phyloP scores from a whole-genome alignment of 805 yeast genomes.

The Ogataea glucozyma region DNA sequence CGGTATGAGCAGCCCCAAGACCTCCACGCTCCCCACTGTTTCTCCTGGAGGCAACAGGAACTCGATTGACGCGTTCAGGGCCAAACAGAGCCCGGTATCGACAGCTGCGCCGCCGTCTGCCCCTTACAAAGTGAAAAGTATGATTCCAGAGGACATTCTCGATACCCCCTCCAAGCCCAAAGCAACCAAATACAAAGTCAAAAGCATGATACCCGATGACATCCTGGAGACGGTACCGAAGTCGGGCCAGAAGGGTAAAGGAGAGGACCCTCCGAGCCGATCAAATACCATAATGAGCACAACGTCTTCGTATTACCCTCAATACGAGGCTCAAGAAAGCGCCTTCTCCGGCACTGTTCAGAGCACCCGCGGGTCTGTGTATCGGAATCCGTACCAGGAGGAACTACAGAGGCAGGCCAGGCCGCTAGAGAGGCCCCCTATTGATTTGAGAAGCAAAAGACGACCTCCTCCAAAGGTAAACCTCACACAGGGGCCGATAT shows the following conservation, averaged over 20 bases:
- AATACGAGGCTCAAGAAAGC: neutral
- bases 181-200: constrained; percentile 5
- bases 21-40: neutral
- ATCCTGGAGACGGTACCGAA: neutral
- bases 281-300: constrained; percentile 13
- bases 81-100: constrained; percentile 1
- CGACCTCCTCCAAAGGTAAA: constrained; percentile 21
- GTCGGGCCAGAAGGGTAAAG: neutral
- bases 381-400: constrained; percentile 10
- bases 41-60: neutral
- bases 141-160: constrained; percentile 19
- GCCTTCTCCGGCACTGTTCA: neutral
- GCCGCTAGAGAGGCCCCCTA: constrained; percentile 20
- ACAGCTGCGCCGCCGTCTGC: neutral
- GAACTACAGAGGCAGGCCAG: neutral
- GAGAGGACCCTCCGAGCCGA: constrained; percentile 4
- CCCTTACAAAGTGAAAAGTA: constrained; percentile 15
- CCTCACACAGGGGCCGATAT: no score
- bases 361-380: neutral
- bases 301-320: constrained; percentile 18
- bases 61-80: constrained; percentile 1
- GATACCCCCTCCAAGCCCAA: constrained; percentile 1
- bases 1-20: neutral
- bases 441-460: constrained; percentile 19
- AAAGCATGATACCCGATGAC: constrained; percentile 18